Percentiles rank a stretch among this genome's conserved stretches.
Evolutionary conservation across 2,329 filamentous ascomycete genomes (phyloP).

Genomic region (Neurospora sp.): DNA sequence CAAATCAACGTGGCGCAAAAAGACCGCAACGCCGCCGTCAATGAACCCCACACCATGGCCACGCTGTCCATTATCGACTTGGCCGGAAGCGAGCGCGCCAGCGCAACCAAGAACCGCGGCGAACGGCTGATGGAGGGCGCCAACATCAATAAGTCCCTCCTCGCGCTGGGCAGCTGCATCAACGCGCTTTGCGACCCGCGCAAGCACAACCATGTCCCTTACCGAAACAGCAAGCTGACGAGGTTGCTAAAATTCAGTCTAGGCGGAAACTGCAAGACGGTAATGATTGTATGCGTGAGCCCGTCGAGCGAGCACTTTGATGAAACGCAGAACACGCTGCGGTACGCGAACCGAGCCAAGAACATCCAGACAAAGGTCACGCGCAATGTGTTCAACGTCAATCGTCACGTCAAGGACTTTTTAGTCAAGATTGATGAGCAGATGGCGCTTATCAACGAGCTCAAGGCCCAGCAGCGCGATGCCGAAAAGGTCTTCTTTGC

Average conservation of each 20-base stretch:
- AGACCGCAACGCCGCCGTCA: conserved; percentile 82
- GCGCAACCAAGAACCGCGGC: conserved; percentile 91
- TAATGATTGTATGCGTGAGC: conserved; percentile 99
- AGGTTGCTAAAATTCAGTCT: conserved; percentile 93
- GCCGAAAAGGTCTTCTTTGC: conserved; percentile 70
- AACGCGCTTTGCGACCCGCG: conserved; percentile 92
- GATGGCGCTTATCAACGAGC: conserved; percentile 90
- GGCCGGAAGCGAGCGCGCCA: conserved; percentile 89
- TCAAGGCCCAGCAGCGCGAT: conserved; percentile 87
- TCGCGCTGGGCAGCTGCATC: conserved; percentile 93
- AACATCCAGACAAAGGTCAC: conserved; percentile 99
- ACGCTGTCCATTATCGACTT: conserved; percentile 97
- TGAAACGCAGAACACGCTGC: conserved; percentile 94
- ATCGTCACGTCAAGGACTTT: conserved; percentile 98
- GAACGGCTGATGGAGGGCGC: conserved; percentile 86
- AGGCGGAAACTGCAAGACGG: conserved; percentile 95
- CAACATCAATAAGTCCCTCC: conserved; percentile 97
- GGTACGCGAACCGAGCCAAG: conserved; percentile 96
- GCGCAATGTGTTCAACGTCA: conserved; percentile 98
- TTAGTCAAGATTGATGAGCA: conserved; percentile 99
- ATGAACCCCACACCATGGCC: conserved; percentile 95
- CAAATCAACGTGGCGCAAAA: conserved; percentile 96
- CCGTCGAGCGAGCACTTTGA: conserved; percentile 95
- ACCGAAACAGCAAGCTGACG: conserved; percentile 95
- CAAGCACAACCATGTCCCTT: conserved; percentile 89